Conservation (phyloP, 805 yeast genomes). For the Lipomyces spencermartinsiae region DNA sequence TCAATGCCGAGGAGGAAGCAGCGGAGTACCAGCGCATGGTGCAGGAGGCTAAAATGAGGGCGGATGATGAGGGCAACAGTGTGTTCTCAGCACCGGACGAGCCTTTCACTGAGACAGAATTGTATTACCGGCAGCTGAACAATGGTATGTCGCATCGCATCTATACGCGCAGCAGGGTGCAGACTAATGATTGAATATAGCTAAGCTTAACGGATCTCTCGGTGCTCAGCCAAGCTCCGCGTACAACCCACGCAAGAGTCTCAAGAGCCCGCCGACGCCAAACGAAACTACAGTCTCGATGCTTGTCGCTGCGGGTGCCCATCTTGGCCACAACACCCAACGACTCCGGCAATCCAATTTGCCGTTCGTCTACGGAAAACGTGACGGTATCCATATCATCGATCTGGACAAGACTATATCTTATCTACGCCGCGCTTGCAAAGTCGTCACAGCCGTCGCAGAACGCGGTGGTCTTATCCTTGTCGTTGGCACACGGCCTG, state of each 20-base stretch:
- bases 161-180: background rate
- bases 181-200: background rate
- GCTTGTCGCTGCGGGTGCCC: slow-evolving; percentile 90
- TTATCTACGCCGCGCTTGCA: slow-evolving; percentile 79
- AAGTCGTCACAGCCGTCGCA: slow-evolving; percentile 81
- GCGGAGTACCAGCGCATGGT: background rate
- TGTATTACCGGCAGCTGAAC: slow-evolving; percentile 33
- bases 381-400: slow-evolving; percentile 88
- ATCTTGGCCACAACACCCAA: slow-evolving; percentile 79
- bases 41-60: background rate
- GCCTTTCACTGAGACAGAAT: slow-evolving; percentile 28
- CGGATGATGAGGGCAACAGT: background rate
- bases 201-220: slow-evolving; percentile 13
- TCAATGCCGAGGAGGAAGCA: background rate
- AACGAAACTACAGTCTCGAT: slow-evolving; percentile 66
- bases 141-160: slow-evolving; percentile 25
- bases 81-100: background rate
- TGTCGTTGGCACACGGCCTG: slow-evolving; percentile 82
- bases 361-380: slow-evolving; percentile 84
- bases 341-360: slow-evolving; percentile 73
- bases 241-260: slow-evolving; percentile 22
- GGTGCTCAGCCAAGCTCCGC: slow-evolving; percentile 20
- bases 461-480: slow-evolving; percentile 84
- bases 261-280: slow-evolving; percentile 17
- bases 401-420: slow-evolving; percentile 84